These are phyloP conservation scores for Paragyromitra xinjiangensis DNA, from an alignment of 495 filamentous ascomycete genomes.

Conservation along the genomic window DNA sequence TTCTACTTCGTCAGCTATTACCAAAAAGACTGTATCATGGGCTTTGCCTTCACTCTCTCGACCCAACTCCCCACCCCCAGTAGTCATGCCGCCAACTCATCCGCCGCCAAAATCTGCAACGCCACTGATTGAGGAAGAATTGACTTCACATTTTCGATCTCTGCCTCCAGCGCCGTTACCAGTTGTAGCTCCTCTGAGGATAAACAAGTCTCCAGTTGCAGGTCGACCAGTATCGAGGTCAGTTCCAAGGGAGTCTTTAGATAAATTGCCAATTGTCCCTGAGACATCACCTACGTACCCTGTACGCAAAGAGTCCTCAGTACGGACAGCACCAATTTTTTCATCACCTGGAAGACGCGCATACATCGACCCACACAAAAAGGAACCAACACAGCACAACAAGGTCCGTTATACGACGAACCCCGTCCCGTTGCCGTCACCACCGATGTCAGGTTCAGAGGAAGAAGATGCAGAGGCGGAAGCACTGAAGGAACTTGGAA, in stretches of 20 bases:
- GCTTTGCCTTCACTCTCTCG: constrained; percentile 47
- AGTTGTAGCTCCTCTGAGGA: constrained; percentile 52
- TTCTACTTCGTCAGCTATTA: constrained; percentile 46
- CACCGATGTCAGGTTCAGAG: constrained; percentile 55
- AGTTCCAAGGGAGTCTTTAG: constrained; percentile 17
- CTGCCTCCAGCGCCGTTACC: constrained; percentile 51
- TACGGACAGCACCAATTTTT: constrained; percentile 47
- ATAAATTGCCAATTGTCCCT: constrained; percentile 44
- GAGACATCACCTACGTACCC: constrained; percentile 28
- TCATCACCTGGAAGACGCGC: constrained; percentile 43
- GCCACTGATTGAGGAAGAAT: constrained; percentile 53
- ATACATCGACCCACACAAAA: constrained; percentile 55
- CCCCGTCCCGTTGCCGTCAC: constrained; percentile 54
- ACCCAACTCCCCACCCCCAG: constrained; percentile 35
- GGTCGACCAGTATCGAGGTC: constrained; percentile 22
- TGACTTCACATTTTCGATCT: constrained; percentile 52
- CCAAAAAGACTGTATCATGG: constrained; percentile 57
- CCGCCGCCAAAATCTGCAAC: constrained; percentile 53
- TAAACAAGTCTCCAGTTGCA: constrained; percentile 46
- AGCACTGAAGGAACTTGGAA: constrained; percentile 54
- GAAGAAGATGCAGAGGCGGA: constrained; percentile 56
- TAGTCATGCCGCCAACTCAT: constrained; percentile 56
- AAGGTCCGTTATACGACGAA: constrained; percentile 56
- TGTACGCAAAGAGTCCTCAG: constrained; percentile 47
- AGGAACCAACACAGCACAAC: constrained; percentile 56